Conservation (phyloP, 768 basidiomycete species). For the Boletus tomentosulus region DNA sequence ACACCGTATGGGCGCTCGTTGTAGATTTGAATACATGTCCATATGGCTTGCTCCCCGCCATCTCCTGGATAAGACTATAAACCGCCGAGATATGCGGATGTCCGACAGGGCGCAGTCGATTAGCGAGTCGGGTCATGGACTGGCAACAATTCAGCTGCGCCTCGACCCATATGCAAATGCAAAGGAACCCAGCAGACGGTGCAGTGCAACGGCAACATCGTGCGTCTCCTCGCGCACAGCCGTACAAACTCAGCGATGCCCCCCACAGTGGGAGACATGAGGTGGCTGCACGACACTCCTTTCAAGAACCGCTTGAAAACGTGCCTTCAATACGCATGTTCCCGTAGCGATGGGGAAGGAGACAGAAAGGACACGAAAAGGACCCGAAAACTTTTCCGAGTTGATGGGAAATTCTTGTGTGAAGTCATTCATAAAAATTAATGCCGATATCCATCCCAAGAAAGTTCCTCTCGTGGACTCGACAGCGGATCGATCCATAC, state of each 20-base stretch:
- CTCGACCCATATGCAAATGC: slow-evolving; percentile 55
- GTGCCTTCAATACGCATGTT: too few species aligned
- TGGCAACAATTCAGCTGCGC: slow-evolving; percentile 53
- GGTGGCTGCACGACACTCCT: too few species aligned
- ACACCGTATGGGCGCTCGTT: slow-evolving; percentile 5
- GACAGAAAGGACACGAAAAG: neutral
- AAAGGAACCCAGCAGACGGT: neutral
- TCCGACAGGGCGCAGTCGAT: neutral
- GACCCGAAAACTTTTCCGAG: neutral
- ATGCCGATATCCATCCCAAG: neutral
- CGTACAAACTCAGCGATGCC: neutral
- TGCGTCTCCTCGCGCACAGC: slow-evolving; percentile 50
- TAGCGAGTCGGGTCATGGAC: neutral
- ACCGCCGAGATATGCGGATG: slow-evolving; percentile 13
- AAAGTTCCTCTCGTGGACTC: neutral
- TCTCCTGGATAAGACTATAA: slow-evolving; percentile 56
- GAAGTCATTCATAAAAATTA: neutral
- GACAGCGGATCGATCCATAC: neutral
- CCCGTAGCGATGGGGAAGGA: neutral
- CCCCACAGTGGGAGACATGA: too few species aligned
- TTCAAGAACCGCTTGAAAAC: too few species aligned
- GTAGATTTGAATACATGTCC: slow-evolving; percentile 36
- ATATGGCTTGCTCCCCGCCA: slow-evolving; percentile 19
- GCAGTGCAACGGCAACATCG: slow-evolving; percentile 58
- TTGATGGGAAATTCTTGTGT: neutral